A percentile compares a stretch with the other conserved stretches of the same genome.
phyloP scores from a whole-genome alignment of 2,329 filamentous ascomycete genomes.

The Pezicula radicicola region DNA sequence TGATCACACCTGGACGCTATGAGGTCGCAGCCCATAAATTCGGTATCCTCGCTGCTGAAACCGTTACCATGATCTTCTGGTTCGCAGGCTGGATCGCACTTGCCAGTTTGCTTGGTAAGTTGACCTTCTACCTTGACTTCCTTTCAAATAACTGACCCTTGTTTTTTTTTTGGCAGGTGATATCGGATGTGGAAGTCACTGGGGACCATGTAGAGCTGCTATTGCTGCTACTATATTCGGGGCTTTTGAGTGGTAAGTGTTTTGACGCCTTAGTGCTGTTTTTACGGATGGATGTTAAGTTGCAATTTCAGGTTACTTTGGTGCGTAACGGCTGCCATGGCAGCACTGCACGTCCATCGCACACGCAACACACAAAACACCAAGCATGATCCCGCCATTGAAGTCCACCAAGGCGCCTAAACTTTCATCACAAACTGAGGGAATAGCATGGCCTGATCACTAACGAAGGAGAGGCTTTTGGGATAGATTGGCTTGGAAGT shows the following conservation, averaged over 20 bases:
- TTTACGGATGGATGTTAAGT: neutral
- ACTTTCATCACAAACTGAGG: too few species aligned
- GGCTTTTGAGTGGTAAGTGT: constrained; percentile 42
- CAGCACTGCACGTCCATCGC: constrained; percentile 42
- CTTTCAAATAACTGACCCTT: neutral
- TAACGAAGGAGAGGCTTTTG: too few species aligned
- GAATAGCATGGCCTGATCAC: too few species aligned
- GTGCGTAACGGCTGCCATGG: constrained; percentile 44
- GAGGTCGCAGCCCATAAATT: constrained; percentile 59
- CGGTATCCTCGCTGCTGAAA: constrained; percentile 64
- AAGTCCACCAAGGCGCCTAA: constrained; percentile 9
- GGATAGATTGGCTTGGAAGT: too few species aligned
- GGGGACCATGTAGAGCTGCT: constrained; percentile 16
- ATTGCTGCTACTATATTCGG: constrained; percentile 42
- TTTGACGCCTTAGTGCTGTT: neutral
- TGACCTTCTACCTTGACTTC: neutral
- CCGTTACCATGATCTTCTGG: constrained; percentile 81
- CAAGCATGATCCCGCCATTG: constrained; percentile 17
- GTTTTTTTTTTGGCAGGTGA: constrained; percentile 23
- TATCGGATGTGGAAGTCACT: constrained; percentile 47
- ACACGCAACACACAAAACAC: constrained; percentile 22
- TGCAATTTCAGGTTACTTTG: constrained; percentile 43
- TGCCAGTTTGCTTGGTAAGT: constrained; percentile 56
- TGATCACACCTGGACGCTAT: constrained; percentile 62
- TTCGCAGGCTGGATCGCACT: constrained; percentile 81